phyloP scores from a whole-genome alignment of 495 filamentous ascomycete species.

The Filosporella fistucella region DNA sequence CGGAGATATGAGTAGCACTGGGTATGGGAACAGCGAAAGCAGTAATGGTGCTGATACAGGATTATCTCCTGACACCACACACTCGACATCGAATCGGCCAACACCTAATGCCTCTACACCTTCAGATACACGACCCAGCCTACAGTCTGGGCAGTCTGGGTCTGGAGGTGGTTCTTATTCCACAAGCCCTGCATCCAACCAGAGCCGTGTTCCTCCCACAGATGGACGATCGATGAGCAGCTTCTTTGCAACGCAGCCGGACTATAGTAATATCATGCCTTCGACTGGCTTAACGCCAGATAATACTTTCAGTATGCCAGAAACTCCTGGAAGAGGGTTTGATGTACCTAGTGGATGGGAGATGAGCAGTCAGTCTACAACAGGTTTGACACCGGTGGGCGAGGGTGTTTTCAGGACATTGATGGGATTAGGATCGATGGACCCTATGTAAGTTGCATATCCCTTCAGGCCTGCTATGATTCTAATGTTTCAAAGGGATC shows the following conservation, averaged over 20 bases:
- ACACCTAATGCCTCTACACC: slow-evolving; percentile 49
- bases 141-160: slow-evolving; percentile 23
- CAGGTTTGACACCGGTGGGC: slow-evolving; percentile 42
- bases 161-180: slow-evolving; percentile 34
- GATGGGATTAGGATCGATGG: slow-evolving; percentile 28
- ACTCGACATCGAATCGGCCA: slow-evolving; percentile 37
- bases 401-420: slow-evolving; percentile 46
- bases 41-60: slow-evolving; percentile 13
- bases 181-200: slow-evolving; percentile 36
- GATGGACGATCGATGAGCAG: slow-evolving; percentile 18
- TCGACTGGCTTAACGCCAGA: slow-evolving; percentile 19
- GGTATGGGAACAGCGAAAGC: slow-evolving; percentile 26
- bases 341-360: slow-evolving; percentile 35
- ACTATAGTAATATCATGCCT: slow-evolving; percentile 18
- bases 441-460: slow-evolving; percentile 19
- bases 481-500: slow-evolving; percentile 16
- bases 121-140: slow-evolving; percentile 33
- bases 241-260: slow-evolving; percentile 16
- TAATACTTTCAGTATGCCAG: slow-evolving; percentile 29
- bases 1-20: slow-evolving; percentile 15
- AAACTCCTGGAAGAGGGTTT: slow-evolving; percentile 32
- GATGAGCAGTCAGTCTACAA: slow-evolving; percentile 19
- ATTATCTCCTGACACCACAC: slow-evolving; percentile 28
- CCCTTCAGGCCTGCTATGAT: not conserved
- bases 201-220: slow-evolving; percentile 30